Evolutionary conservation across 371 early-diverging fungal species (phyloP), one percentile per base, ranked within the genome.

Genomic region (Actinomortierella ambigua): DNA sequence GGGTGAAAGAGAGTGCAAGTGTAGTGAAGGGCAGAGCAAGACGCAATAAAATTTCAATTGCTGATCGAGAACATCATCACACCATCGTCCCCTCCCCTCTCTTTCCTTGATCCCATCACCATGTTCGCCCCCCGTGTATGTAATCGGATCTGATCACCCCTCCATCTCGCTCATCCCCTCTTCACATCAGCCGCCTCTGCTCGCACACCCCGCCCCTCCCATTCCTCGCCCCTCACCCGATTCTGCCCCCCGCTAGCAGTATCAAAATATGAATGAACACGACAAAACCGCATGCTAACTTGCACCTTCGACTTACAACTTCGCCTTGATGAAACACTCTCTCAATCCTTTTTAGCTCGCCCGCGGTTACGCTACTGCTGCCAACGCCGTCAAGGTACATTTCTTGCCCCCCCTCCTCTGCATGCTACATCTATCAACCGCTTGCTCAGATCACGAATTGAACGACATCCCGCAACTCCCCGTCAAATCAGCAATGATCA

Each of bases 351-450:
- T 50, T 42, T 79, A 85, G 83, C 71, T 82, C 70, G 77, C 82
- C 57, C 84, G 84, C 68, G 84, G 81, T 77, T 85, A 84, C 59
- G 82, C 84, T 75, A 79, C 84, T 61, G 70, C 84, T 61, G 71
- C 81, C 47, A 41, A 66, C 24, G 29, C 75, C 24, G 62, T 81
- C 71, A 80, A 85, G 83, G 84, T 87, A 81, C 51, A 39, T 47
- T 58, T 49, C 44, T 53, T 27, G 13, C 14, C 20, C n/a, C 15
- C 48, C 26, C 53, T 44, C 24, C 23, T 28, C 14, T 28, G 54
- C 34, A 47, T 46, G 23, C 41, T 14, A 60, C 24, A 63, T 55
- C 39, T 8, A 62, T 44, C 24, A 49, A 50, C 52, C 55, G 4
- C 17, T 18, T 34, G 49, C 24, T 46, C n/a, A n/a, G n/a, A 22